Base-by-base conservation (phyloP, 148 eudicot genomes). In the Rhododendron ovatum region DNA sequence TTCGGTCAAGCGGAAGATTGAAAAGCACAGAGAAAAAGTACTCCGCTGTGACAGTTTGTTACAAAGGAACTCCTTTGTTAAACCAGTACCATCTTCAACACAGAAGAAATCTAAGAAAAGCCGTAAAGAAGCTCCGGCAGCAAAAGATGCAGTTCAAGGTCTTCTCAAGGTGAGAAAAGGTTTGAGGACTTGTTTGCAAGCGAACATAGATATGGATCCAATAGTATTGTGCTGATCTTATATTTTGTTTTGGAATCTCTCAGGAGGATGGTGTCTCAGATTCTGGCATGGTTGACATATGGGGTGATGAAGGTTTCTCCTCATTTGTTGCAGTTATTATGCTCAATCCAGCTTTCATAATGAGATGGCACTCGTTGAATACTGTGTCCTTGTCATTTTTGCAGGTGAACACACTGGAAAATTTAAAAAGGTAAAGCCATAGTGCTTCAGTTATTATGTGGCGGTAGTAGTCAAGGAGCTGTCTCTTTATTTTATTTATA, bases 1-100 rank as follows among this genome's bases (percentile, higher is more conserved):
- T 85, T 92, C 94, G 76, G 94, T 92, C 71, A 96, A 91, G 93
- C 93, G 98, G 18, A 96, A 95, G 91, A 93, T 96, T 91, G 99
- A 95, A 84, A 96, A 94, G 88, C 89, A 87, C 65, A 88, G 98
- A 78, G 98, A 95, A 86, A 95, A 94, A 87, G 94, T 92, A 26
- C 92, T 96, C 33, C 94, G 91, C 1, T 88, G 86, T 74, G 98
- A 95, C 24, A 96, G 96, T 81, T n/a, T 94, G 15, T 89, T 96
- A 61, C 89, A 94, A 88, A 91, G 88, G 84, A 96, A 96, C 80
- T 86, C 94, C 67, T 96, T 95, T 90, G 94, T 96, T 79, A 86
- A 96, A 85, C 85, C 95, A 2, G 84, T 95, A 83, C 94, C 94
- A 48, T 93, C 97, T 26, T 92, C 95, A 9, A 86, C 22, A 13